A percentile compares a stretch with the other conserved stretches of the same genome.
Conservation (phyloP, 495 filamentous ascomycete species). For the Tirmania nivea region DNA sequence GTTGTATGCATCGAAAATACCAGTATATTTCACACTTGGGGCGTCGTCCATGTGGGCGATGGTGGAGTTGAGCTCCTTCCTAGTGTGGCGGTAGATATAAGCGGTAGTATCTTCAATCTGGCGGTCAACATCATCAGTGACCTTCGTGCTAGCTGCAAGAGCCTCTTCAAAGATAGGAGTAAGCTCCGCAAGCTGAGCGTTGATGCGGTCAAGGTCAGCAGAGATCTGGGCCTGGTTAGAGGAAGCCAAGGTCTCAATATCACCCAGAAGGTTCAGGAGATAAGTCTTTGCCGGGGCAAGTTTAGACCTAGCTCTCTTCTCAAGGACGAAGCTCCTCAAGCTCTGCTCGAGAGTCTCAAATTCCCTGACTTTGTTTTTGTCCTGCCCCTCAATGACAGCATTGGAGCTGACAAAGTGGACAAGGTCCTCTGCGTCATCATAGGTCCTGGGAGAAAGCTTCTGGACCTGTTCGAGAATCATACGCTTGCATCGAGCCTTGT, state of each 20-base stretch:
- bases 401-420: conserved; percentile 97
- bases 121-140: conserved; percentile 58
- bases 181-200: conserved; percentile 54
- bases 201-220: conserved; percentile 66
- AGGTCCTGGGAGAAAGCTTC: conserved; percentile 66
- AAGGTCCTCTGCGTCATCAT: conserved; percentile 77
- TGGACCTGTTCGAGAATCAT: conserved; percentile 80
- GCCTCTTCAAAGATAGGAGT: conserved; percentile 69
- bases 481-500: conserved; percentile 69
- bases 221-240: conserved; percentile 78
- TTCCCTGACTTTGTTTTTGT: conserved; percentile 65
- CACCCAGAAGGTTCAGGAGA: conserved; percentile 75
- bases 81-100: conserved; percentile 63
- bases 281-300: conserved; percentile 91
- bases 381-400: conserved; percentile 80
- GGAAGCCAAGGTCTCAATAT: conserved; percentile 57
- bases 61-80: conserved; percentile 42
- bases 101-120: conserved; percentile 68
- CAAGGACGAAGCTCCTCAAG: conserved; percentile 78
- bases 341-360: conserved; percentile 78
- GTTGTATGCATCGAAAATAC: conserved; percentile 62
- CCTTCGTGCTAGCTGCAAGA: conserved; percentile 58
- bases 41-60: conserved; percentile 53
- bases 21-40: conserved; percentile 67
- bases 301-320: conserved; percentile 87